Evolutionary conservation across 2,329 filamentous ascomycete species (phyloP), one percentile per base, ranked within the genome.

Genomic region (Hypoxylon sp.): DNA sequence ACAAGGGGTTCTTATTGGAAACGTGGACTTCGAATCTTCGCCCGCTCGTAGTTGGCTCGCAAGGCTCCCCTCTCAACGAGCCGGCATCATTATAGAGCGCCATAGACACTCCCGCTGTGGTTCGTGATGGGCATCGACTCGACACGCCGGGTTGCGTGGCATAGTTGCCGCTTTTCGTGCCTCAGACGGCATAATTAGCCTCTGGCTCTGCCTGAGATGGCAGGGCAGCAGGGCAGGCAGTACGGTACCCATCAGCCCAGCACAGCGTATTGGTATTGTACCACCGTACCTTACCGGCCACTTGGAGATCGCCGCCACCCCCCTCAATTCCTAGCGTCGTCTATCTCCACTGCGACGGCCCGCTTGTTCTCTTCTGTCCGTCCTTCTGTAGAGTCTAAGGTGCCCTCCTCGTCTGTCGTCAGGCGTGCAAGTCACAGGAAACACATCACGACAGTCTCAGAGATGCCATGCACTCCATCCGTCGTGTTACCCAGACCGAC

Each of bases 221-320:
- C 48, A 48, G 50, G 18, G 20, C 37, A 40, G 31, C 38, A 40
- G 46, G 51, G 52, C 60, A 33, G 51, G 52, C 60, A 33, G 50
- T 55, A 58, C 57, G 40, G 58, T 49, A 63, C 48, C 48, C 50
- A 24, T 57, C 56, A 51, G 48, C 38, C 45, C 38, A 24, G 38
- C 46, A 41, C 60, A 55, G 55, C 52, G 57, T 58, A 58, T 33
- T 40, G 50, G 60, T 63, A n/a, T n/a, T n/a, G n/a, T n/a, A 63
- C 57, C 43, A 52, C 55, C 26, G 58, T 62, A 61, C 61, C 61
- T 55, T 64, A 58, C 61, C 61, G 58, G 37, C 61, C 58, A 64
- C 52, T 64, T 64, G 61, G 61, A 64, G 61, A 64, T 64, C 61
- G 61, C 61, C 55, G 51, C 55, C 57, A 60, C 54, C 54, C 61